Base-by-base conservation (phyloP, 441 rosid species). In the Lepidium campestre region DNA sequence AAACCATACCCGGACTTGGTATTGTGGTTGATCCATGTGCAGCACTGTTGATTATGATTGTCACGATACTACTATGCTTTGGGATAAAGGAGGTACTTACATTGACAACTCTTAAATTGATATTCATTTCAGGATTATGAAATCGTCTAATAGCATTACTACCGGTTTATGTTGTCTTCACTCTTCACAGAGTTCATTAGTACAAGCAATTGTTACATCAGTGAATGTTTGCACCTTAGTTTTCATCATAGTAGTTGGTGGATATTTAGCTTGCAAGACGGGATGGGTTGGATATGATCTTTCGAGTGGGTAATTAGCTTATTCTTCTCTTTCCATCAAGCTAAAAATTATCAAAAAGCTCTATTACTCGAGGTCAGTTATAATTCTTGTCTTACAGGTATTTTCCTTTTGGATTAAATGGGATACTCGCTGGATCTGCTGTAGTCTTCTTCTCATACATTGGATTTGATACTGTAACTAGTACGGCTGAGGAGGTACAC, bases 81-180 rank as follows among this genome's bases (percentile, higher is more conserved):
- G 99, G 99, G 72, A 90, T 94, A 69, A 94, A 94, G 81, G 99
- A 94, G 99, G 99, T 94, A 78, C 61, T n/a, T 23, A 29, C 42
- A 53, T 31, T 25, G 35, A 47, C 61, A 6, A 31, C 27, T 3
- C 15, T 34, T 45, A 0, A 2, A 19, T 37, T 50, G 18, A 15
- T 15, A 20, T 34, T 71, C 34, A 11, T 53, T 57, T 39, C 45
- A n/a, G 7, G 62, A 45, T 37, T 14, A 6, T 72, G 15, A 39
- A 55, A 55, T 64, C 2, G 31, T 64, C 15, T 72, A 17, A 62
- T 40, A 63, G 48, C 36, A 29, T 29, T 8, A 5, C 5, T 49
- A 8, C n/a, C 29, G 22, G 45, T 15, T 40, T 18, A 1, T 11
- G 32, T 57, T 62, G 42, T 63, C 18, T n/a, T 57, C 11, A 52